These are phyloP conservation scores for Kwoniella newhampshirensis DNA, from an alignment of 768 basidiomycete genomes.

Conservation along the genomic window DNA sequence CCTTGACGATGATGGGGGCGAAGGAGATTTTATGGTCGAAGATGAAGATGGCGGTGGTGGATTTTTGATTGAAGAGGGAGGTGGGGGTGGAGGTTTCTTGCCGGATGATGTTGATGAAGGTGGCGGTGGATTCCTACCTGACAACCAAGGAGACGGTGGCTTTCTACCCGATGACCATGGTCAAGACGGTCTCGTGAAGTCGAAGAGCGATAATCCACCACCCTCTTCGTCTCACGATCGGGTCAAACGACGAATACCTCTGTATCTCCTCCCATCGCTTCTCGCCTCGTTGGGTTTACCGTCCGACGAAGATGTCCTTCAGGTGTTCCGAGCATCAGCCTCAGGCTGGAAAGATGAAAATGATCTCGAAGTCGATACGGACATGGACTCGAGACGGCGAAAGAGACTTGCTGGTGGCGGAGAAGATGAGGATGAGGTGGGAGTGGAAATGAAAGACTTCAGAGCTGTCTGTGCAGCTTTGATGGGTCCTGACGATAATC, in stretches of 20 bases:
- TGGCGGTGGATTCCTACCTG: conserved; percentile 30
- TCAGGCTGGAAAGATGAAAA: conserved; percentile 38
- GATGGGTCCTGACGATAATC: conserved; percentile 31
- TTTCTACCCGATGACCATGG: conserved; percentile 25
- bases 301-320: conserved; percentile 49
- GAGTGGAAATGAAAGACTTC: conserved; percentile 47
- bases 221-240: too few species aligned
- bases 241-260: conserved; percentile 22
- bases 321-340: conserved; percentile 44
- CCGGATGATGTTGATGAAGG: conserved; percentile 27
- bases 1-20: conserved; percentile 17
- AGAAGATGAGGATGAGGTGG: conserved; percentile 16
- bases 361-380: not conserved
- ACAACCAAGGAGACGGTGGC: conserved; percentile 22
- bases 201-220: conserved; percentile 4
- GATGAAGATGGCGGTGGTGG: too few species aligned
- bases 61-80: too few species aligned
- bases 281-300: conserved; percentile 42
- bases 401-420: not conserved
- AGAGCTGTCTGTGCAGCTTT: conserved; percentile 50
- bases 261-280: conserved; percentile 37
- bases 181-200: too few species aligned
- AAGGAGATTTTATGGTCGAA: conserved; percentile 18
- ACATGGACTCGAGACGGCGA: not conserved
- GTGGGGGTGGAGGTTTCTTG: conserved; percentile 32